Conservation (phyloP, 2,329 filamentous ascomycete species). For the Cryphonectria carpinicola region DNA sequence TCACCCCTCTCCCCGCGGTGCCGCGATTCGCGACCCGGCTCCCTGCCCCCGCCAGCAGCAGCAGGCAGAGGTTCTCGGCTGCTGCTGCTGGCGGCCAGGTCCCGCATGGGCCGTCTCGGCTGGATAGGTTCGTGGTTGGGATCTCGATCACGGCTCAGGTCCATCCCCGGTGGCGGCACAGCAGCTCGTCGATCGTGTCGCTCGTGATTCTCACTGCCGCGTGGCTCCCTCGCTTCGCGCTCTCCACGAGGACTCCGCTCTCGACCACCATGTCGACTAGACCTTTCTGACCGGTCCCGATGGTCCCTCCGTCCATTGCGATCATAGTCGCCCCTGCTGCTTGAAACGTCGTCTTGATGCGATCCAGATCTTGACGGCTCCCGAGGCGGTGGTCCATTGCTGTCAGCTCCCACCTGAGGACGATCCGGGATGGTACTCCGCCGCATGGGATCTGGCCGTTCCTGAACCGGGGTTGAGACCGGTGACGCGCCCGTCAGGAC, state of each 20-base stretch:
- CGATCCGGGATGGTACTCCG: slow-evolving; percentile 39
- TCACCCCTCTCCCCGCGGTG: slow-evolving; percentile 36
- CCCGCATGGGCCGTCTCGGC: slow-evolving; percentile 35
- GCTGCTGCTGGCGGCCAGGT: slow-evolving; percentile 29
- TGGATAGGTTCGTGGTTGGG: slow-evolving; percentile 31
- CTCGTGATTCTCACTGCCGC: slow-evolving; percentile 43
- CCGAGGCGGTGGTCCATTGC: slow-evolving; percentile 34
- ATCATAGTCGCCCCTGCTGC: slow-evolving; percentile 47
- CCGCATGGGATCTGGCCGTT: slow-evolving; percentile 51
- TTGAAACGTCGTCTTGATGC: slow-evolving; percentile 44
- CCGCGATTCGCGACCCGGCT: slow-evolving; percentile 38
- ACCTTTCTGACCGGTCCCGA: slow-evolving; percentile 45
- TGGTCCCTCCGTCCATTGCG: slow-evolving; percentile 47
- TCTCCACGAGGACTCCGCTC: slow-evolving; percentile 54
- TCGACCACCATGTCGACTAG: slow-evolving; percentile 52
- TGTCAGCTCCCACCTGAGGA: slow-evolving; percentile 31
- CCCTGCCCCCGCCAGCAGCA: slow-evolving; percentile 28
- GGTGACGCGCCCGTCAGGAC: slow-evolving; percentile 59
- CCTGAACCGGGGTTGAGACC: slow-evolving; percentile 52
- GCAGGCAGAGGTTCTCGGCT: slow-evolving; percentile 33
- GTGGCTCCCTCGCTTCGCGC: slow-evolving; percentile 41
- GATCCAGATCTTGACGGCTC: slow-evolving; percentile 36
- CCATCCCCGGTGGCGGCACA: slow-evolving; percentile 30
- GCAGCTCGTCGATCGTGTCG: slow-evolving; percentile 49
- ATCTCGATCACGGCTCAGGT: slow-evolving; percentile 34